These are phyloP conservation scores for Polytrichum commune DNA, from an alignment of 225 moss, liverwort and hornwort species.

Conservation along the genomic window DNA sequence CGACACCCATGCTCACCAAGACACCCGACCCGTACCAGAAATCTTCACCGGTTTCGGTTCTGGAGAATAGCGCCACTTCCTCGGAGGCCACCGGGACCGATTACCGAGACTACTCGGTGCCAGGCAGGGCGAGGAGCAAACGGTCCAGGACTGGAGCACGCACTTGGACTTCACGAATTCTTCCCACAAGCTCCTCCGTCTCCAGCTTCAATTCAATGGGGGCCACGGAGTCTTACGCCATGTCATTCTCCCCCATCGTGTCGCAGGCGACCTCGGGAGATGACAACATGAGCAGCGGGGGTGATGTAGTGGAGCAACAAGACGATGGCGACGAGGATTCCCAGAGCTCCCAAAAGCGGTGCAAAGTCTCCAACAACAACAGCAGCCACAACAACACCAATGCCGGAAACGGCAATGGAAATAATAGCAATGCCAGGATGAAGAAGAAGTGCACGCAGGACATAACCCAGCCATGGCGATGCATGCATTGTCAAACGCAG, in stretches of 20 bases:
- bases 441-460: conserved; percentile 70
- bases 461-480: conserved; percentile 75
- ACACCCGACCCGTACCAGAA: conserved; percentile 53
- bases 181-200: conserved; percentile 47
- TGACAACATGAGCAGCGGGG: conserved; percentile 12
- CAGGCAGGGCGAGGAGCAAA: conserved; percentile 91
- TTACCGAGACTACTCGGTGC: conserved; percentile 75
- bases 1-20: conserved; percentile 34
- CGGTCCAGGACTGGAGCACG: conserved; percentile 77
- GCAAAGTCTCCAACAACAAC: conserved; percentile 38
- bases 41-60: conserved; percentile 75
- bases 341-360: conserved; percentile 42
- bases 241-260: conserved; percentile 42
- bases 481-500: conserved; percentile 91
- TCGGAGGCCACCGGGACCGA: conserved; percentile 57
- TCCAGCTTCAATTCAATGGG: conserved; percentile 48
- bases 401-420: conserved; percentile 4
- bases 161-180: conserved; percentile 53
- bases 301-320: conserved; percentile 37
- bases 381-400: conserved; percentile 27
- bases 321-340: conserved; percentile 42
- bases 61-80: conserved; percentile 81
- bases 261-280: conserved; percentile 34
- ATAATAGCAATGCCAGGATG: conserved; percentile 36
- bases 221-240: conserved; percentile 40